A percentile compares a stretch with the other conserved stretches of the same genome.
Conservation (phyloP, 2,329 filamentous ascomycete genomes). For the Arthrinium puccinioides region DNA sequence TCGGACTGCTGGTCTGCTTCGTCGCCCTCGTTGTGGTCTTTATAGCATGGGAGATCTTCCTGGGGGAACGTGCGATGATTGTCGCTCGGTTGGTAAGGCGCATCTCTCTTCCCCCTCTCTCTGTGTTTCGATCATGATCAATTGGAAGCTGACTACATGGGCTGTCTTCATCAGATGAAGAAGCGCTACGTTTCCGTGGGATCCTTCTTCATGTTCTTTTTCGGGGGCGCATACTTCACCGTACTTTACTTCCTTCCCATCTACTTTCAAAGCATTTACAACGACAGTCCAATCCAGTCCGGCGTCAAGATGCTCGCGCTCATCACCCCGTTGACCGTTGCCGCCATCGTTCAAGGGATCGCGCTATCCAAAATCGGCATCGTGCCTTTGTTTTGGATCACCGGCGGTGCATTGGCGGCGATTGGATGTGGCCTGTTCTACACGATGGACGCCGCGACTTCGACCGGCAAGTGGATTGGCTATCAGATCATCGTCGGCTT, state of each 20-base stretch:
- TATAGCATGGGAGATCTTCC: constrained; percentile 8
- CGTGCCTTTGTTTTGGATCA: constrained; percentile 26
- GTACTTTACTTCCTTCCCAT: constrained; percentile 30
- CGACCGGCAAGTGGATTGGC: constrained; percentile 25
- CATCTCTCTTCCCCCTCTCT: constrained; percentile 30
- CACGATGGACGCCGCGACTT: constrained; percentile 17
- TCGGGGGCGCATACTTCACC: constrained; percentile 20
- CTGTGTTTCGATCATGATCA: constrained; percentile 23
- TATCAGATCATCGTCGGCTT: constrained; percentile 11
- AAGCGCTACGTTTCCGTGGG: constrained; percentile 4
- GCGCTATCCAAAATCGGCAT: constrained; percentile 18
- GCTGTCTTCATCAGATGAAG: constrained; percentile 14
- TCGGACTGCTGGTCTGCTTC: constrained; percentile 23
- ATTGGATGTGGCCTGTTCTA: constrained; percentile 23
- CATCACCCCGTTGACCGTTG: constrained; percentile 25
- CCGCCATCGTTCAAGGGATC: constrained; percentile 17
- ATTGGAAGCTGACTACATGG: constrained; percentile 22
- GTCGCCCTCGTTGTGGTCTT: constrained; percentile 17
- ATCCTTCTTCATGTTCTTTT: constrained; percentile 19
- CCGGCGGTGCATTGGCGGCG: constrained; percentile 23
- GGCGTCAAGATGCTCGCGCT: constrained; percentile 28
- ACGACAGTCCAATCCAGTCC: constrained; percentile 19
- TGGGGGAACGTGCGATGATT: constrained; percentile 11
- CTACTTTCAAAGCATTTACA: constrained; percentile 31
- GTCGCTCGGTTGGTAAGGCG: constrained; percentile 27